Base-by-base conservation (phyloP, 164 flowering plant species). In the Chloranthus sessilifolius region DNA sequence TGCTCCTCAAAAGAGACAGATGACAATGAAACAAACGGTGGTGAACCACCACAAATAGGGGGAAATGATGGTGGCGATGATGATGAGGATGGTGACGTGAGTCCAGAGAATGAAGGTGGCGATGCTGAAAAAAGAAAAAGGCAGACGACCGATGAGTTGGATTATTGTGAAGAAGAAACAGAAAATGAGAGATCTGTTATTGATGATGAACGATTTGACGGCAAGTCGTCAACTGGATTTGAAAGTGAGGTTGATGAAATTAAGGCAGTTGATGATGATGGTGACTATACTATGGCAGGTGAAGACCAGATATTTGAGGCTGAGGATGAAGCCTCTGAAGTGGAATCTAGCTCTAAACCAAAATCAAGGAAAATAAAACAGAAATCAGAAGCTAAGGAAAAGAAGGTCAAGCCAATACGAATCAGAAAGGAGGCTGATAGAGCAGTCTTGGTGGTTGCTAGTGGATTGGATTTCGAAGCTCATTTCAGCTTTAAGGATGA, bases 61-160 rank as follows among this genome's bases (percentile, higher is more conserved):
- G 62, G 29, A 19, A 69, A 63, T 44, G 61, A 58, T 8, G 58
- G 59, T 22, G 71, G 63, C 26, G 64, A 55, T 48, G 79, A 47
- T 19, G 77, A 57, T 23, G 62, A 53, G 28, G 75, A 63, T 49
- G 73, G 38, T 26, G 77, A 64, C 4, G 68, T 22, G 36, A 64
- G n/a, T n/a, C n/a, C 45, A 35, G 95, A 79, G 7, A 89, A 86
- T 67, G 71, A 78, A 25, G 91, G 81, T 53, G 60, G 52, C 14
- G 91, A 87, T 67, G 78, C 60, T 17, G 74, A 75, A 47, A 89
- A 80, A 56, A 60, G 71, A 33, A 82, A 69, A 55, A 50, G 52
- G 19, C 95, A 80, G 63, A 64, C 69, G 39, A 62, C 58, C 22
- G 92, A 87, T 76, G 96, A 89, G 65, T 61, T 75, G 59, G 96